phyloP scores from a whole-genome alignment of 805 yeast genomes.

The Suhomyces sp. region DNA sequence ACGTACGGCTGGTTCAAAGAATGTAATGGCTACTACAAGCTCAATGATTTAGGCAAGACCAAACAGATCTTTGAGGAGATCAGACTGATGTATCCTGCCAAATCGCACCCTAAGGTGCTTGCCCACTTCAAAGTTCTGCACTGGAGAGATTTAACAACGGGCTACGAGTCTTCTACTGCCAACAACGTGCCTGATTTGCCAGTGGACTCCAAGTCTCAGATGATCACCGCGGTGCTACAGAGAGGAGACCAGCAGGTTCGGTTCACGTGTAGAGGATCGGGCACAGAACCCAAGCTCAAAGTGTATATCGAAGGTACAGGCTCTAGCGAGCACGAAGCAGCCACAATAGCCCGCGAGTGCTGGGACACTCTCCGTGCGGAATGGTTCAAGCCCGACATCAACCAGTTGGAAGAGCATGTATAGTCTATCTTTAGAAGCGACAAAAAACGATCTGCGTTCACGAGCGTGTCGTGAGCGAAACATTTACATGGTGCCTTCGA shows the following conservation, averaged over 20 bases:
- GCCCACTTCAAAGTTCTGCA: slow-evolving; percentile 56
- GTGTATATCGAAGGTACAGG: slow-evolving; percentile 83
- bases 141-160: slow-evolving; percentile 85
- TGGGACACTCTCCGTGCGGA: slow-evolving; percentile 58
- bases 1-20: slow-evolving; percentile 81
- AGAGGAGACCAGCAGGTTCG: slow-evolving; percentile 41
- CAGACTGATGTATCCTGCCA: slow-evolving; percentile 30
- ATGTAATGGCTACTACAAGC: slow-evolving; percentile 79
- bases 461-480: background rate
- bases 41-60: slow-evolving; percentile 53
- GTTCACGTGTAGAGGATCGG: slow-evolving; percentile 89
- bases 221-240: slow-evolving; percentile 68
- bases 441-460: background rate
- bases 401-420: slow-evolving; percentile 36
- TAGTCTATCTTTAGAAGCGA: background rate
- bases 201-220: slow-evolving; percentile 69
- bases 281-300: slow-evolving; percentile 93
- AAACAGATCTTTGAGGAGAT: slow-evolving; percentile 52
- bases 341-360: slow-evolving; percentile 51
- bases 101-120: slow-evolving; percentile 44
- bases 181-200: slow-evolving; percentile 66
- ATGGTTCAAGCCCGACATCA: slow-evolving; percentile 68
- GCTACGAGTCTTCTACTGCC: slow-evolving; percentile 68
- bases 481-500: background rate
- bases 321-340: slow-evolving; percentile 37